Percentiles rank a stretch among this genome's conserved stretches.
phyloP scores from a whole-genome alignment of 2,329 filamentous ascomycete genomes.

The Beauveria brongniartii region DNA sequence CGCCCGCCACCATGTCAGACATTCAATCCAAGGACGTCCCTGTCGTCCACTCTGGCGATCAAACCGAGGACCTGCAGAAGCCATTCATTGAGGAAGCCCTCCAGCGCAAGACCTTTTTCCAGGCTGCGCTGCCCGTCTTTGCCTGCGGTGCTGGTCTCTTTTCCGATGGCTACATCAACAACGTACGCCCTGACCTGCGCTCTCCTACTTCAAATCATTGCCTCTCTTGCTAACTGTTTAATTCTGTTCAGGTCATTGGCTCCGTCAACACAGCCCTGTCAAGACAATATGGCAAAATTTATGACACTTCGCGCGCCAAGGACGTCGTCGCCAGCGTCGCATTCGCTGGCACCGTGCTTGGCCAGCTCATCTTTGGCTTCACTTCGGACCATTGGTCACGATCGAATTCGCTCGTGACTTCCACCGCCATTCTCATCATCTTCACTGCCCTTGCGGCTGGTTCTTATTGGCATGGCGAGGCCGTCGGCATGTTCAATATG shows the following conservation, averaged over 20 bases:
- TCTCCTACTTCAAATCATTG: neutral
- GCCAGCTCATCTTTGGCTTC: constrained; percentile 73
- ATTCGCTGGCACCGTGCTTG: constrained; percentile 79
- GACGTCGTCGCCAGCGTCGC: constrained; percentile 74
- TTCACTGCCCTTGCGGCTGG: constrained; percentile 75
- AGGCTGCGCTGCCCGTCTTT: constrained; percentile 55
- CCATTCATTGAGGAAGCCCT: neutral
- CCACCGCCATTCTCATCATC: constrained; percentile 74
- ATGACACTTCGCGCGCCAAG: constrained; percentile 58
- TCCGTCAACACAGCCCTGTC: constrained; percentile 72
- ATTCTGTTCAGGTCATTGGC: constrained; percentile 62
- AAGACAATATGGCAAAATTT: constrained; percentile 61
- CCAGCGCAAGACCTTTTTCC: constrained; percentile 10
- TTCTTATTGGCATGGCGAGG: constrained; percentile 64
- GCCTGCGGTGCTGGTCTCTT: constrained; percentile 87
- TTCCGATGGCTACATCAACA: constrained; percentile 87
- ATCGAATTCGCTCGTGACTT: constrained; percentile 71
- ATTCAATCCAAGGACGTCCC: constrained; percentile 7
- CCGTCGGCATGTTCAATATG: constrained; percentile 63
- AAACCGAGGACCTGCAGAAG: neutral
- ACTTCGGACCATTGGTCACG: constrained; percentile 78
- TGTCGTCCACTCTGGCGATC: neutral
- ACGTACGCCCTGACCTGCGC: constrained; percentile 38
- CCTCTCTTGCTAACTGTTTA: neutral
- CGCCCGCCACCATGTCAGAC: constrained; percentile 1